A percentile compares a stretch with the other conserved stretches of the same genome.
Conservation (phyloP, 192 early-diverging fungal species). For the Backusella westeae region DNA sequence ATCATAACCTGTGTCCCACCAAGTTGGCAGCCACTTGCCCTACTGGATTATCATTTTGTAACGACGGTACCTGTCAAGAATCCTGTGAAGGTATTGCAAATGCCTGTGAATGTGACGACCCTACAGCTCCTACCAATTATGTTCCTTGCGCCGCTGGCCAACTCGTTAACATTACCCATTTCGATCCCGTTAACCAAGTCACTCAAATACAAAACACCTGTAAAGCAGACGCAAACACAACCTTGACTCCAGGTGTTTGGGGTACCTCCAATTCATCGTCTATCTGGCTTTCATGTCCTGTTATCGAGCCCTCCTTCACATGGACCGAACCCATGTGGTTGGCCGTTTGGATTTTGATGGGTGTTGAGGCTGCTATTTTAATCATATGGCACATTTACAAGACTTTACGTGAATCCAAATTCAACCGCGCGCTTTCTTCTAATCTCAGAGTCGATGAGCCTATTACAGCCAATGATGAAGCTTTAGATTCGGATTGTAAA, state of each 20-base stretch:
- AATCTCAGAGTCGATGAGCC: constrained; percentile 16
- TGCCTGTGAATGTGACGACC: constrained; percentile 48
- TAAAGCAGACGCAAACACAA: constrained; percentile 14
- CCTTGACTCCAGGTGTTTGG: constrained; percentile 12
- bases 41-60: constrained; percentile 45
- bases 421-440: constrained; percentile 11
- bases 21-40: constrained; percentile 40
- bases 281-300: constrained; percentile 54
- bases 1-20: constrained; percentile 46
- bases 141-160: constrained; percentile 49
- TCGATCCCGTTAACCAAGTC: constrained; percentile 47
- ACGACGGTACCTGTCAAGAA: constrained; percentile 51
- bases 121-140: constrained; percentile 33
- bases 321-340: constrained; percentile 56
- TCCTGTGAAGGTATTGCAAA: constrained; percentile 46
- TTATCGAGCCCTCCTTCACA: constrained; percentile 40
- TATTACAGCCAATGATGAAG: constrained; percentile 14
- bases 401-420: constrained; percentile 18
- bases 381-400: constrained; percentile 57
- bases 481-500: constrained; percentile 24
- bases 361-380: constrained; percentile 43
- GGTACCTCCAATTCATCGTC: constrained; percentile 2
- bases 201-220: constrained; percentile 28
- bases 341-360: constrained; percentile 48
- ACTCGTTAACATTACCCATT: constrained; percentile 41